Evolutionary conservation across 768 basidiomycete genomes (phyloP), one percentile per base, ranked within the genome.

Genomic region (Cystobasidium tubakii): DNA sequence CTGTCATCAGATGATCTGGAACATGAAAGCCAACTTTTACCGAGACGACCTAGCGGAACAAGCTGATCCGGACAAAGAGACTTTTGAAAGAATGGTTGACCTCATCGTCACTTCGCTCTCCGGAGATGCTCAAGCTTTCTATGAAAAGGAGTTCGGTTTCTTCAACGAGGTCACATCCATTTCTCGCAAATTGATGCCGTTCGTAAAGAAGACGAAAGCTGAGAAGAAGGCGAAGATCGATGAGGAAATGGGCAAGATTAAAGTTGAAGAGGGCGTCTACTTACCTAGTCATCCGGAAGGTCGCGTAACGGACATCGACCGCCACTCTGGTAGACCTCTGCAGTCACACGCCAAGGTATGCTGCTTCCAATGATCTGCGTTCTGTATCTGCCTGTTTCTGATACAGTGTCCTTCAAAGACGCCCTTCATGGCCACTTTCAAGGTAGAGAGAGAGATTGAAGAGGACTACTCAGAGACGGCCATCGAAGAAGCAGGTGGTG

Each of bases 151-250:
- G 81, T 99, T 99, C 80, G 85, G 83, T 23, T 99, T 99, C 84
- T 98, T 99, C 84, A 85, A 90, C 74, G 90, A 94, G 81, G 92
- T 99, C 27, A 98, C 96, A 4, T 95, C 93, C 3, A 98, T 99
- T 75, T 98, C 96, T 0, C 94, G 94, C 55, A 99, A 96, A 82
- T 83, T 99, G 76, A 94, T 94, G 82, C 93, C 95, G 0, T 97
- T 84, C 79, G 96, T 99, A 82, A 97, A 94, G 84, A 90, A 88
- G 83, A 86, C 89, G 0, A 99, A 97, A 78, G 86, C 89, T 0
- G 96, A 98, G 83, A 99, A 99, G 83, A 99, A 99, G 92, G 92
- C 91, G 1, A 99, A 98, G 83, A 99, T 99, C 71, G 96, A 99
- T 80, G 95, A 98, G 81, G 95, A 98, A 81, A 99, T 99, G 95